Percentiles rank a stretch among this genome's conserved stretches.
phyloP scores from a whole-genome alignment of 1,284 basidiomycete genomes.

The Puccinia coronata region DNA sequence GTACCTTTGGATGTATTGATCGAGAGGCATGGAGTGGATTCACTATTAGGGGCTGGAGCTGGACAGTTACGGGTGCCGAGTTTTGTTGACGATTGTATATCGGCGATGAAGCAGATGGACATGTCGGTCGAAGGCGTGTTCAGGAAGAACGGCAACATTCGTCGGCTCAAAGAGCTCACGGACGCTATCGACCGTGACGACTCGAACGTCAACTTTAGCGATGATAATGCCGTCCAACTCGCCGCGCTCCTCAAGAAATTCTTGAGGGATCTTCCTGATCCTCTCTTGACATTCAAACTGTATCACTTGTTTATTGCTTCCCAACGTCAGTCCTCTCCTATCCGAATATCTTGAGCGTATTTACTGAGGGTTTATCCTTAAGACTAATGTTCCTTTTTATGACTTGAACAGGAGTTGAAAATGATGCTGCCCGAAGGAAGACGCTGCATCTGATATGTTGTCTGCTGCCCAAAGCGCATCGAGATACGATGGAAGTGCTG shows the following conservation, averaged over 20 bases:
- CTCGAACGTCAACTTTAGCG: constrained; percentile 69
- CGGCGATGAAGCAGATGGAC: constrained; percentile 99
- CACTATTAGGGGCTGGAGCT: constrained; percentile 78
- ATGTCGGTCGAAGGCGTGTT: constrained; percentile 99
- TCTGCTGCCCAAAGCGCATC: constrained; percentile 85
- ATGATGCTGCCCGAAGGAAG: constrained; percentile 75
- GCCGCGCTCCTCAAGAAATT: constrained; percentile 97
- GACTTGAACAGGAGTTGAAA: constrained; percentile 65
- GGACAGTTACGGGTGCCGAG: constrained; percentile 84
- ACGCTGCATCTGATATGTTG: constrained; percentile 83
- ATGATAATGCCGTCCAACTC: constrained; percentile 95
- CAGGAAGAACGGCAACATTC: constrained; percentile 96
- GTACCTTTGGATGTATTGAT: constrained; percentile 90
- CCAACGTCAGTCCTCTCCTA: constrained; percentile 68
- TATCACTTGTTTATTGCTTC: constrained; percentile 85
- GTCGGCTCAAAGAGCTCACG: constrained; percentile 82
- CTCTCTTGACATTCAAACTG: constrained; percentile 89
- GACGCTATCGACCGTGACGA: constrained; percentile 93
- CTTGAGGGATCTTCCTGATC: constrained; percentile 92
- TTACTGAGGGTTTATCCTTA: constrained; percentile 19
- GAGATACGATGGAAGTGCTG: constrained; percentile 95
- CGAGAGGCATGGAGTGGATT: constrained; percentile 93
- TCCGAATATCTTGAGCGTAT: not conserved
- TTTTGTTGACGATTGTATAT: constrained; percentile 96
- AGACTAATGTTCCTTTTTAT: not conserved